phyloP scores from a whole-genome alignment of 169 alveolate genomes.

The Amoebophrya sp. region DNA sequence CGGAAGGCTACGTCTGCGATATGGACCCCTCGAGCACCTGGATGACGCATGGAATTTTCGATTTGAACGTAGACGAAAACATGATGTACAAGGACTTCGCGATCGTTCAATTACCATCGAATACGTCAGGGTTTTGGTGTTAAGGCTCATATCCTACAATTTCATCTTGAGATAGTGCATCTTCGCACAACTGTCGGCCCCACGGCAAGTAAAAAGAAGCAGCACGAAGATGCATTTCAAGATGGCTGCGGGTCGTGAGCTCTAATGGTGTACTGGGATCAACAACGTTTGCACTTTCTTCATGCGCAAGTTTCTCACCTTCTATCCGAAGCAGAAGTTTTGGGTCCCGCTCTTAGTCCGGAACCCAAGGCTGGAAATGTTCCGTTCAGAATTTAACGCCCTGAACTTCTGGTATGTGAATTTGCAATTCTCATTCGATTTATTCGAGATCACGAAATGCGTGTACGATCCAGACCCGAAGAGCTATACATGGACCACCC shows the following conservation, averaged over 20 bases:
- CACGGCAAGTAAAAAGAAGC: too few species aligned
- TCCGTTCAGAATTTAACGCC: not conserved
- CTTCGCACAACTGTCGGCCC: too few species aligned
- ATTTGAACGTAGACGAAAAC: not conserved
- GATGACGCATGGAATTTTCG: not conserved
- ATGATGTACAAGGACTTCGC: not conserved
- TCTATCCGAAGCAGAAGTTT: not conserved
- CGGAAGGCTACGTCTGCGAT: not conserved
- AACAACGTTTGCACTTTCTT: not conserved
- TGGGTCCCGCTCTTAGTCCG: not conserved
- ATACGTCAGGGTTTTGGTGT: not conserved
- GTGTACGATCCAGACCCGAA: not conserved
- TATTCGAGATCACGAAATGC: not conserved
- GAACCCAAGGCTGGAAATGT: not conserved
- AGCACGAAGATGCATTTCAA: too few species aligned
- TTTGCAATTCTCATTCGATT: not conserved
- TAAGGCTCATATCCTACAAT: too few species aligned
- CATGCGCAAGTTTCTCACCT: not conserved
- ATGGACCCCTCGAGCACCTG: not conserved
- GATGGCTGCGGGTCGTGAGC: too few species aligned
- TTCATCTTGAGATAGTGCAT: too few species aligned
- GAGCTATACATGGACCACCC: not conserved
- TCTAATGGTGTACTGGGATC: not conserved
- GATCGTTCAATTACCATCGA: not conserved
- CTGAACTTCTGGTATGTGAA: not conserved